These are phyloP conservation scores for Phytophthora pluvialis DNA, from an alignment of 352 stramenopile genomes.

Conservation along the genomic window DNA sequence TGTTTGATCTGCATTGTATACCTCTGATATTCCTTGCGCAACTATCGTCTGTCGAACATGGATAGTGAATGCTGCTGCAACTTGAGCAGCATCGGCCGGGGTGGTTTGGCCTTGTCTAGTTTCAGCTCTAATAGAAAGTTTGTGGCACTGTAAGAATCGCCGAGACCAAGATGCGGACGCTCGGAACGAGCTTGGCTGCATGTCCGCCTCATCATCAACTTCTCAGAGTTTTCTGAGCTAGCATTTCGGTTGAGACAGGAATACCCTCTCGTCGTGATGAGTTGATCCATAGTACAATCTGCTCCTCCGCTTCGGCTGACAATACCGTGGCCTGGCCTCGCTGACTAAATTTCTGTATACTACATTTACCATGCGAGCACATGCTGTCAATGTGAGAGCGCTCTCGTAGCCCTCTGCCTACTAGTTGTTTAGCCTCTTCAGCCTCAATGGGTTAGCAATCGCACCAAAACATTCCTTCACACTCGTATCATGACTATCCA, in stretches of 20 bases:
- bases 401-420: background rate
- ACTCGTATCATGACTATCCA: background rate
- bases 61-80: background rate
- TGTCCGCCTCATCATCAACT: background rate
- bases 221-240: conserved; percentile 6
- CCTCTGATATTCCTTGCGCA: conserved; percentile 4
- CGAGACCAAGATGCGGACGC: conserved; percentile 4
- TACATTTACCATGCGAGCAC: background rate
- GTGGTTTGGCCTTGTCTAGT: conserved; percentile 12
- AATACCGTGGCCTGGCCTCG: background rate
- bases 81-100: conserved; percentile 5
- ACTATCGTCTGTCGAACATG: background rate
- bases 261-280: conserved; percentile 2
- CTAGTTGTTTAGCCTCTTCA: background rate
- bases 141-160: conserved; percentile 1
- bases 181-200: background rate
- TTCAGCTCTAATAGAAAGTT: conserved; percentile 5
- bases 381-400: background rate
- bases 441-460: background rate
- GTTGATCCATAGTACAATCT: background rate
- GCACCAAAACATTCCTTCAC: background rate
- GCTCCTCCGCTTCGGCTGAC: background rate
- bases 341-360: background rate
- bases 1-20: conserved; percentile 28
- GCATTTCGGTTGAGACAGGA: conserved; percentile 8